phyloP scores from a whole-genome alignment of 1,139 yeast species.

The Zygosaccharomyces sapae region DNA sequence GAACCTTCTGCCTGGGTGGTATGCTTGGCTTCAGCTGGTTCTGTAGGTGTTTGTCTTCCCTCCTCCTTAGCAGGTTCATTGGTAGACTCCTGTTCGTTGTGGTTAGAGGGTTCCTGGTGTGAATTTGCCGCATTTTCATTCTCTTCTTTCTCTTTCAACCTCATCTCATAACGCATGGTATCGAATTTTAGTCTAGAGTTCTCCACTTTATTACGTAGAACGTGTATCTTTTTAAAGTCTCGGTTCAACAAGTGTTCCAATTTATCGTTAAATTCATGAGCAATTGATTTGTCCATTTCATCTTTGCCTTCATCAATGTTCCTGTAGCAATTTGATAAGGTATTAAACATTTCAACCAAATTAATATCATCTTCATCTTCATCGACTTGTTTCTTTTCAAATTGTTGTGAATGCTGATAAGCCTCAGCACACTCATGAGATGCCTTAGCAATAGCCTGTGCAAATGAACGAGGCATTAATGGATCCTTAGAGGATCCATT shows the following conservation, averaged over 20 bases:
- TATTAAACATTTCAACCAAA: constrained; percentile 26
- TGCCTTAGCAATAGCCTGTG: constrained; percentile 48
- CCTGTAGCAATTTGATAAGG: constrained; percentile 52
- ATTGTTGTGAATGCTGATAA: constrained; percentile 24
- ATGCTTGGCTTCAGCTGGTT: constrained; percentile 3
- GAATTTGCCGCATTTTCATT: constrained; percentile 16
- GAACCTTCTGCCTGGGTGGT: constrained; percentile 2
- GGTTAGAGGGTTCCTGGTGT: not conserved
- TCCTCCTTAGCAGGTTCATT: not conserved
- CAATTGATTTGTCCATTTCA: constrained; percentile 60
- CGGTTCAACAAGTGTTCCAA: constrained; percentile 50
- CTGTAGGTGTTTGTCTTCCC: not conserved
- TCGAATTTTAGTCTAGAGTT: constrained; percentile 67
- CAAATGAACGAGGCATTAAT: constrained; percentile 46
- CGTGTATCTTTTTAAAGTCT: constrained; percentile 58
- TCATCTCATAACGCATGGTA: constrained; percentile 54
- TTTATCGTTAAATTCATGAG: constrained; percentile 52
- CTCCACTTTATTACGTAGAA: constrained; percentile 64
- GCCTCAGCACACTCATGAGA: constrained; percentile 40
- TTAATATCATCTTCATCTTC: constrained; percentile 33
- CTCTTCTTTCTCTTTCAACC: constrained; percentile 35
- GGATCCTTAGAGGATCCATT: constrained; percentile 23
- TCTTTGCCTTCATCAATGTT: constrained; percentile 42
- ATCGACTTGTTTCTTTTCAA: constrained; percentile 26
- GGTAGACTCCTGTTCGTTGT: no score